Conservation (phyloP, 495 filamentous ascomycete genomes). For the Aspergillus steynii region DNA sequence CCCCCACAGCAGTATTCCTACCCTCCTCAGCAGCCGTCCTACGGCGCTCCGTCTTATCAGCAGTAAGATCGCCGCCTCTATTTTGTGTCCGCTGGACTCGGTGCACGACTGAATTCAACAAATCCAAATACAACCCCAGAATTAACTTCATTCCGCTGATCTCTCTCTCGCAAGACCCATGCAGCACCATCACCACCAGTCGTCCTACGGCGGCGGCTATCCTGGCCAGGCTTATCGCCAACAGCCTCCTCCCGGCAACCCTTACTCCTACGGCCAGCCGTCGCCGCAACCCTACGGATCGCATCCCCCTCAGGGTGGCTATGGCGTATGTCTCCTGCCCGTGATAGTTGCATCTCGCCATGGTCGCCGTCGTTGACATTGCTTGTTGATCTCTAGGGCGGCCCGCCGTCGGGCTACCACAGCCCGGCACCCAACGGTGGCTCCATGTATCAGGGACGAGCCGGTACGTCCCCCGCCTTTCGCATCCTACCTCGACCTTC, state of each 20-base stretch:
- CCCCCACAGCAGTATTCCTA: constrained; percentile 44
- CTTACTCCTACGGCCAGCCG: constrained; percentile 44
- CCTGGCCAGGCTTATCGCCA: constrained; percentile 51
- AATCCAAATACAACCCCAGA: too few relatives aligned
- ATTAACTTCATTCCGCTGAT: background rate
- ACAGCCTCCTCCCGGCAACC: constrained; percentile 39
- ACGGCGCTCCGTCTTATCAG: constrained; percentile 7
- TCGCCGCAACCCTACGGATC: constrained; percentile 41
- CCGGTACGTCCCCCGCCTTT: constrained; percentile 14
- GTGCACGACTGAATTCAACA: constrained; percentile 10
- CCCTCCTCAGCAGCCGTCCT: constrained; percentile 16
- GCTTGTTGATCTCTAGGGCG: background rate
- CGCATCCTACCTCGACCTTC: background rate
- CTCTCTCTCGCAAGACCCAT: constrained; percentile 27
- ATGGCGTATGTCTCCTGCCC: constrained; percentile 34
- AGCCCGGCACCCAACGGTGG: constrained; percentile 39
- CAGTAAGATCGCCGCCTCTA: constrained; percentile 7
- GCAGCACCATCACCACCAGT: constrained; percentile 31
- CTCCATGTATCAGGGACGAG: constrained; percentile 37
- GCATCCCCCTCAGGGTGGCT: constrained; percentile 44
- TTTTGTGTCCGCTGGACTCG: background rate
- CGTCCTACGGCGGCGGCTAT: constrained; percentile 45
- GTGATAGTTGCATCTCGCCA: background rate
- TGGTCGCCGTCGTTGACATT: constrained; percentile 18
- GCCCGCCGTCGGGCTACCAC: constrained; percentile 17